Percentiles rank a stretch among this genome's conserved stretches.
Evolutionary conservation across 108 stramenopile species (phyloP).

Genomic region (Nitzschia sp.): DNA sequence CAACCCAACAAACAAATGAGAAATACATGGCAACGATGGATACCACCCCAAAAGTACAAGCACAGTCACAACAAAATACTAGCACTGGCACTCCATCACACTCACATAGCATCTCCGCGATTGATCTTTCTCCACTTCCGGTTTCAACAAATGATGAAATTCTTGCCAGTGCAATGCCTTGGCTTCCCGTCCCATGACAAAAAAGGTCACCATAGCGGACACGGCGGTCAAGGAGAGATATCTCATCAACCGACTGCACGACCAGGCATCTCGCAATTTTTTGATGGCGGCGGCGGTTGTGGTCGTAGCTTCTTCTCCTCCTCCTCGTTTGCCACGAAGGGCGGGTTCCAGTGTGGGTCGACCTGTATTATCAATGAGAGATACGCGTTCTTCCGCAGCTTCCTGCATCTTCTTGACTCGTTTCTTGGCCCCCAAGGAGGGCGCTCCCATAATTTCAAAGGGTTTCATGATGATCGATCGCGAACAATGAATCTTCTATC

Average conservation of each 20-base stretch:
- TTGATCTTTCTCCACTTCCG: conserved; percentile 4
- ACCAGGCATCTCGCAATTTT: conserved; percentile 4
- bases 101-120: conserved; percentile 28
- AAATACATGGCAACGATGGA: background rate
- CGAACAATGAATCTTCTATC: no score
- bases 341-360: background rate
- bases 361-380: background rate
- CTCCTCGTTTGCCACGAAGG: background rate
- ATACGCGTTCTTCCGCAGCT: conserved; percentile 9
- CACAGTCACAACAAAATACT: no score
- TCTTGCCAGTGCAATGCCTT: conserved; percentile 29
- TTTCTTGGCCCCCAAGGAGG: background rate
- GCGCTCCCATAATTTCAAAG: background rate
- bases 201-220: conserved; percentile 16
- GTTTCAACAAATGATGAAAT: conserved; percentile 22
- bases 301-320: background rate
- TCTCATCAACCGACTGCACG: conserved; percentile 14
- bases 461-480: background rate
- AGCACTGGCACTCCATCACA: background rate
- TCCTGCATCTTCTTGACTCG: background rate
- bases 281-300: background rate
- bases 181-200: conserved; percentile 6
- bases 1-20: background rate
- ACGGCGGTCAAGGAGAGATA: conserved; percentile 20
- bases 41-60: no score